Evolutionary conservation across 192 early-diverging fungal species (phyloP), one percentile per base, ranked within the genome.

Genomic region (Chytriomyces confervae): DNA sequence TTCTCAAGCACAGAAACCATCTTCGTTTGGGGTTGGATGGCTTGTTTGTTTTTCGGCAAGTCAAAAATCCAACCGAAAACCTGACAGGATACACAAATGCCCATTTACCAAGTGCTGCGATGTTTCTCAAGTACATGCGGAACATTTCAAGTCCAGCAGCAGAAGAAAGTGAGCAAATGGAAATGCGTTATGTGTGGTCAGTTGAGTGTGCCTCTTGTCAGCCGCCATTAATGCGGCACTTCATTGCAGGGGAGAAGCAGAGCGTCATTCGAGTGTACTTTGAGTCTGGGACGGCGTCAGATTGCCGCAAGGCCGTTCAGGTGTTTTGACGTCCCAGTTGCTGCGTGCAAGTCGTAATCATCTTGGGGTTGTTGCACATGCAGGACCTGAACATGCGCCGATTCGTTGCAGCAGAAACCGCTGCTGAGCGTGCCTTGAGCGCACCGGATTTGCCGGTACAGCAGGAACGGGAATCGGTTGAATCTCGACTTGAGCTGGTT

Each of bases 181-280:
- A 49, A 43, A 36, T 69, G 67, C 47, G 47, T n/a, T n/a, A 18
- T 48, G 67, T 69, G 67, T 46, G 67, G 67, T 69, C 13, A 69
- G 67, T 10, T 24, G 27, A 36, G n/a, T 24, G 67, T 7, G 16
- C 16, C 18, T 24, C 13, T 13, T 43, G 16, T 11, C 44, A 36
- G 47, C 16, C 27, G n/a, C 48, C 10, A 69, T 47, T 27, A 27
- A 29, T 27, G 4, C 27, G 20, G 27, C 11, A 13, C 6, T 29
- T 13, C 16, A 65, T 36, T 36, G 44, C 27, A 69, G 67, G 67
- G 16, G 48, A 18, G n/a, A 69, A 72, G 43, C 70, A 72, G 53
- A 72, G 70, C 36, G 70, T 72, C 23, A 51, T 60, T 43, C 9
- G 43, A 72, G 70, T 72, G 36, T 72, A 61, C 6, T 72, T 72